These are phyloP conservation scores for Colletotrichum tropicale DNA, from an alignment of 2,329 filamentous ascomycete genomes.

Conservation along the genomic window DNA sequence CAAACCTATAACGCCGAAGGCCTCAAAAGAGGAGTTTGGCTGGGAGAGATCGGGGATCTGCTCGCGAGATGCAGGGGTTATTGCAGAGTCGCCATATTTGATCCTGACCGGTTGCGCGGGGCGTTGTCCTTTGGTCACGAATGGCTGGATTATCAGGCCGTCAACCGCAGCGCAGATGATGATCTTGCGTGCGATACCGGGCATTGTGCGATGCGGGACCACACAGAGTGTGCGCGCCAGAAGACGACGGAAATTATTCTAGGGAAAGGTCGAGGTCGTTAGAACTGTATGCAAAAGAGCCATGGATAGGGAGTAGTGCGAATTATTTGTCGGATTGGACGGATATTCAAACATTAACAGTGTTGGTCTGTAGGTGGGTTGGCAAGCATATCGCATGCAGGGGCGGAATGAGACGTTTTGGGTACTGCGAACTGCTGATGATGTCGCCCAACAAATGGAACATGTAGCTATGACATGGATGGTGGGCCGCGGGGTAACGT, in stretches of 20 bases:
- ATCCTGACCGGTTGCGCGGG: conserved; percentile 67
- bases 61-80: conserved; percentile 50
- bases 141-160: conserved; percentile 80
- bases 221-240: background rate
- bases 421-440: conserved; percentile 11
- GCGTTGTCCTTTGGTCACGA: conserved; percentile 63
- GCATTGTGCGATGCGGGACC: conserved; percentile 56
- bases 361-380: background rate
- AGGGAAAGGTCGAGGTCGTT: background rate
- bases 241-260: background rate
- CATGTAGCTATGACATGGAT: conserved; percentile 20
- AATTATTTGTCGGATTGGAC: background rate
- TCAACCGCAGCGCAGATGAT: conserved; percentile 82
- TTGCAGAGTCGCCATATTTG: conserved; percentile 66
- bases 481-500: conserved; percentile 21
- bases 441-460: conserved; percentile 11
- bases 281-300: background rate
- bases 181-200: conserved; percentile 78
- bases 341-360: background rate
- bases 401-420: background rate
- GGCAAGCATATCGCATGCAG: background rate
- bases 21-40: conserved; percentile 58
- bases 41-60: conserved; percentile 47
- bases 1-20: conserved; percentile 64
- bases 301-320: background rate